Evolutionary conservation across 2,329 filamentous ascomycete genomes (phyloP), one percentile per base, ranked within the genome.

Genomic region (Neophaeococcomyces aloes): DNA sequence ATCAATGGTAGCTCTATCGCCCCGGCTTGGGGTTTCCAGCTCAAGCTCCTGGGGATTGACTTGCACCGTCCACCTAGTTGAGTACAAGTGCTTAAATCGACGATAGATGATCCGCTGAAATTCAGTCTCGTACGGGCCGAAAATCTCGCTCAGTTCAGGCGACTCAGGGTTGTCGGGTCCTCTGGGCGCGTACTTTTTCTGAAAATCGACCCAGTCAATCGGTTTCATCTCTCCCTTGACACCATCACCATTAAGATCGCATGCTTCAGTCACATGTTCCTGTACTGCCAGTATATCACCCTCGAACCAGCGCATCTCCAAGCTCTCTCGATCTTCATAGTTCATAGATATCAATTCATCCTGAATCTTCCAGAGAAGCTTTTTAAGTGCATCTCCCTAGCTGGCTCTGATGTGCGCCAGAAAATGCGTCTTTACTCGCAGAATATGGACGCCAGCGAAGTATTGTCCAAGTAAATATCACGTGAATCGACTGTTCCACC

Each of bases 101-200:
- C 32, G 32, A 34, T 8, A 34, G 32, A 34, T 34, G 32, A 34
- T 34, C 32, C 32, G 32, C 17, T 34, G 32, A 15, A 34, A 34
- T 15, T 34, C 32, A 15, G 10, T 15, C 15, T 34, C 32, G 32
- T 34, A 34, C 32, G 10, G 17, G 15, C 7, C 10, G 15, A 34
- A 34, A 15, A 34, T 34, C 7, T n/a, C 29, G 29, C 8, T 30
- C n/a, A 8, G 8, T n/a, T 30, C 29, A 7, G 7, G 7, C 8
- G 7, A 7, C n/a, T 30, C 29, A 7, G 7, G 29, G 8, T 30
- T n/a, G 29, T 8, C 29, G 7, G 29, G 29, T 30, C 7, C 29
- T 34, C 17, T 34, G 10, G 10, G 7, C 15, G 10, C 32, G 32
- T 34, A 34, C 15, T 34, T 34, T 15, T 34, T 17, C 32, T 34